Evolutionary conservation across 148 eudicot genomes (phyloP).

Genomic region (Persicaria maculosa): DNA sequence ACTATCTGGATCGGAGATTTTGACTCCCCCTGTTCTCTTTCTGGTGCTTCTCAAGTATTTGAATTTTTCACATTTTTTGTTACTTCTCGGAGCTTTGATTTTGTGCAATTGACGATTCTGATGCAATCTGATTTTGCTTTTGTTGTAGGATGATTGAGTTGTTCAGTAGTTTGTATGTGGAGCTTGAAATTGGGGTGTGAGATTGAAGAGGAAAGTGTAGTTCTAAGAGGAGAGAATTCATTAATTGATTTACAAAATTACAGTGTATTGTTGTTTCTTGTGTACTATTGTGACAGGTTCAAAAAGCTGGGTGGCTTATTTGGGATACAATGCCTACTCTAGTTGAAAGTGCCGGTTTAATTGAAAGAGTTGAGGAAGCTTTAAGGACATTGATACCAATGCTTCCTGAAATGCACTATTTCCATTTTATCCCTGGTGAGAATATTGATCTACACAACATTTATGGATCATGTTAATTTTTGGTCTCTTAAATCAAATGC

Average conservation of each 20-base stretch:
- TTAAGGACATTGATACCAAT: slow-evolving; percentile 79
- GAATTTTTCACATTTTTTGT: no score
- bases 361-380: slow-evolving; percentile 96
- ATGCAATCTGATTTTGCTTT: no score
- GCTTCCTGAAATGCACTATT: slow-evolving; percentile 92
- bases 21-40: no score
- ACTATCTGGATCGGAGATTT: no score
- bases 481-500: background rate
- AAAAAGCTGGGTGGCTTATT: slow-evolving; percentile 92
- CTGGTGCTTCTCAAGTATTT: no score
- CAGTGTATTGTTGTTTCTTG: background rate
- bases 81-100: no score
- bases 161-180: no score
- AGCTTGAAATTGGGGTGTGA: no score
- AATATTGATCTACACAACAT: background rate
- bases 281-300: slow-evolving; percentile 37
- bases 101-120: no score
- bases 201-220: background rate
- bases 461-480: background rate
- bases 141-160: no score
- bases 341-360: slow-evolving; percentile 95
- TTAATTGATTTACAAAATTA: background rate
- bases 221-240: background rate
- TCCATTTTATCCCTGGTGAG: slow-evolving; percentile 91
- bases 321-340: slow-evolving; percentile 95